Evolutionary conservation across 2,329 filamentous ascomycete genomes (phyloP), one percentile per base, ranked within the genome.

Genomic region (Gnomoniopsis sp.): DNA sequence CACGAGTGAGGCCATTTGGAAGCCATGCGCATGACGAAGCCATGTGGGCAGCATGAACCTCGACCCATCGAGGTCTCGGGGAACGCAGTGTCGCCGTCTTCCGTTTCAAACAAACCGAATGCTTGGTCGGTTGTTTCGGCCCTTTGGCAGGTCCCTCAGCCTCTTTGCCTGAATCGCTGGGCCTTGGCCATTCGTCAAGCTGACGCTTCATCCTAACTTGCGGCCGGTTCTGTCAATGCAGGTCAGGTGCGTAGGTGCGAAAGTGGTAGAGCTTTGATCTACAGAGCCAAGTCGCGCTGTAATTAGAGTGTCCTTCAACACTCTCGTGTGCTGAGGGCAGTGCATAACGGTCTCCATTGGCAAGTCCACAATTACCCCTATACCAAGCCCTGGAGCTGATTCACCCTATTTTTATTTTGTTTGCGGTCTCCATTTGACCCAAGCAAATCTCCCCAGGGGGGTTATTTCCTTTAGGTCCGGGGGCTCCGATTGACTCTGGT

Each of bases 281-380:
- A 53, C 58, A 58, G 51, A 41, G 51, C 58, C 55, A 57, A 57
- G 55, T 46, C 30, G 43, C 49, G 50, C 56, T 43, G 47, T n/a
- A 21, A 19, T 22, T 49, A 36, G 26, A 8, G 4, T 30, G 26
- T 30, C 26, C 26, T 44, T 47, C 19, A 36, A 36, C 14, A 41
- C 36, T 41, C 6, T n/a, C 36, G 36, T 41, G 36, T 8, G 4
- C 26, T 30, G 26, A 30, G 26, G 26, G 26, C 26, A 30, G 26
- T 8, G 26, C 26, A 30, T 30, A 30, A 30, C 26, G 26, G 26
- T 8, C 26, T 30, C n/a, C 26, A 30, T 30, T 30, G 26, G 8
- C 26, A 30, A n/a, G 26, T 30, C 26, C 26, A 30, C 26, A 30
- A 30, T 30, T 30, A 30, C 26, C 14, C 23, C 47, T 26, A 30